Evolutionary conservation across 2,329 filamentous ascomycete species (phyloP), one percentile per base, ranked within the genome.

Genomic region (Cytospora piceicola): DNA sequence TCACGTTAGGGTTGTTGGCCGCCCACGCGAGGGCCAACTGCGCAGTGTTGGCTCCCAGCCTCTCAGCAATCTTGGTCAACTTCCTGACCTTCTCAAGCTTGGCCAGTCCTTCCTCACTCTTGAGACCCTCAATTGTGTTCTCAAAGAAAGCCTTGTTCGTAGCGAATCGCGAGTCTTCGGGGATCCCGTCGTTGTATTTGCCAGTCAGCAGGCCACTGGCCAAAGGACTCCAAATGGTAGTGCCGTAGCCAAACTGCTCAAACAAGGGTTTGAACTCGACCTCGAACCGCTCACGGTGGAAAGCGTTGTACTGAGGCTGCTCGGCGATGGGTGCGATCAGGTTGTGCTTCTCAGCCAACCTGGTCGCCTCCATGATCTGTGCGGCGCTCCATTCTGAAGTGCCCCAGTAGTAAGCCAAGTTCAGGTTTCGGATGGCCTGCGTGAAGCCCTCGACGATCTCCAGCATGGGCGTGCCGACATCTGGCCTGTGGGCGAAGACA

Each of bases 101-200:
- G 60, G 72, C 72, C 74, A 78, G 78, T 65, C 85, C 83, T 75
- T 85, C 84, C 70, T 81, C 80, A 58, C 82, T 79, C 78, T 85
- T 75, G 55, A 85, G 76, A 64, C 76, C 72, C 74, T 81, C 81
- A 70, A 85, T 75, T 5, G 80, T 81, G 73, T 77, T 75, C 70
- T 80, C 80, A 75, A 86, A 85, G 73, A 84, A 82, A 22, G 77
- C 78, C 72, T 81, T 78, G 78, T 86, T 84, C 14, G 81, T 84
- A 63, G 83, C 83, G 70, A 87, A 87, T 42, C 87, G 84, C 49
- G 84, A 88, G 71, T 82, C 85, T 70, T 85, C 81, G 20, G 85
- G 85, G 63, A 88, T 85, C 62, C 85, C 85, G 68, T 87, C 80
- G 75, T 88, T 87, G 80, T 89, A 88, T 77, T 88, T 89, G 71